Conservation (phyloP, 306 rosid species). For the Benincasa hispida region DNA sequence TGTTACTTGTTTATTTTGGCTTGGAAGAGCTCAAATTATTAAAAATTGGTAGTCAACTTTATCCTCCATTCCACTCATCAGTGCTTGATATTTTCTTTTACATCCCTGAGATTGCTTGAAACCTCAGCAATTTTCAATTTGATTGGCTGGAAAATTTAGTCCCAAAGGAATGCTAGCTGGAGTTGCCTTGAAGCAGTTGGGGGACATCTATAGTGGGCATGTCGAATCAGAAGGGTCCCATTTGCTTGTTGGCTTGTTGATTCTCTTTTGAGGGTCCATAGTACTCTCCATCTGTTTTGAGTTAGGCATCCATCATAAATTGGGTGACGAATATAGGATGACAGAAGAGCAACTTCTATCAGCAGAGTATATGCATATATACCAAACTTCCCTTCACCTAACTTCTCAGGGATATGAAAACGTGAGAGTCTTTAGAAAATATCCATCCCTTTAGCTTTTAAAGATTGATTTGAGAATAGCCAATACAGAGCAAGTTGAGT, state of each 20-base stretch:
- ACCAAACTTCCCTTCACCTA: conserved; percentile 27
- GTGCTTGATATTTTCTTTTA: not conserved
- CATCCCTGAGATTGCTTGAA: conserved; percentile 13
- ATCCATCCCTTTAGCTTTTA: not conserved
- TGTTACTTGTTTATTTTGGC: not conserved
- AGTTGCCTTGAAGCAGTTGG: conserved; percentile 32
- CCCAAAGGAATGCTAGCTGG: conserved; percentile 38
- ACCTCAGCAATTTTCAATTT: conserved; percentile 10
- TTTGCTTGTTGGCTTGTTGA: conserved; percentile 17
- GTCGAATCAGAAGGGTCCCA: conserved; percentile 52
- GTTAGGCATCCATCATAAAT: conserved; percentile 58
- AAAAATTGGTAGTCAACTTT: not conserved
- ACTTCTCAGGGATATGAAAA: conserved; percentile 26
- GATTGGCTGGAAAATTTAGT: conserved; percentile 32
- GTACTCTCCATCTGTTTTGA: conserved; percentile 21
- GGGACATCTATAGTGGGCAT: conserved; percentile 40
- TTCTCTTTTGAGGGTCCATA: conserved; percentile 27
- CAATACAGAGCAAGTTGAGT: not conserved
- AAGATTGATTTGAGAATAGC: not conserved
- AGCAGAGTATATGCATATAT: conserved; percentile 34
- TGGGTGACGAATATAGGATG: conserved; percentile 33
- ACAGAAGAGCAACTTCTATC: conserved; percentile 23
- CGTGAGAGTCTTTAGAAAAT: not conserved
- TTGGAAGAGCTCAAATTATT: not conserved
- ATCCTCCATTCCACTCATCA: not conserved